Evolutionary conservation across 2,329 filamentous ascomycete genomes (phyloP).

Genomic region (Pleochaeta shiraiana): DNA sequence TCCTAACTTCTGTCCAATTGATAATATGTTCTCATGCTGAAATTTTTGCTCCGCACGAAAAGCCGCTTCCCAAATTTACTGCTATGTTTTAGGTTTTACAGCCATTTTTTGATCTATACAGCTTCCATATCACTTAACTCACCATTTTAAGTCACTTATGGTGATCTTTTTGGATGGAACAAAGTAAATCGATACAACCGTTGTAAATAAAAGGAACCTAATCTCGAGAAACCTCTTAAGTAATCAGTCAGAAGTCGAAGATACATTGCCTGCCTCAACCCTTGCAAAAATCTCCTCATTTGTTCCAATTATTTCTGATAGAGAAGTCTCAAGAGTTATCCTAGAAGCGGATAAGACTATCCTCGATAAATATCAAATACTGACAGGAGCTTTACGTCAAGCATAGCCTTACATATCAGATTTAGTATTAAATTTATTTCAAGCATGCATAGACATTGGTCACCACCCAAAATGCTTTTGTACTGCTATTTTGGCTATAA

Average conservation of each 20-base stretch:
- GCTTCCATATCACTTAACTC: too few relatives aligned
- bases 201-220: neutral
- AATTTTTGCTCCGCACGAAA: too few relatives aligned
- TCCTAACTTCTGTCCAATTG: too few relatives aligned
- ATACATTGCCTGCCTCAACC: neutral
- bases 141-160: too few relatives aligned
- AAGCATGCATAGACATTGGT: neutral
- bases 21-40: too few relatives aligned
- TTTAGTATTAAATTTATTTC: neutral
- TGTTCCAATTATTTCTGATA: neutral
- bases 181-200: too few relatives aligned
- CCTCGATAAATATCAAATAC: neutral
- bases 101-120: too few relatives aligned
- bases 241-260: neutral
- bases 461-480: neutral
- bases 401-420: neutral
- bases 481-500: neutral
- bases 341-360: neutral
- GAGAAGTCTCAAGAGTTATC: neutral
- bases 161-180: too few relatives aligned
- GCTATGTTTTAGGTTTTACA: too few relatives aligned
- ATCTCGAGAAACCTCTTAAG: neutral
- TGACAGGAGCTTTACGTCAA: neutral
- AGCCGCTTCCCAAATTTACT: too few relatives aligned
- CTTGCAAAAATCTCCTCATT: neutral